A percentile compares a stretch with the other conserved stretches of the same genome.
phyloP scores from a whole-genome alignment of 202 grass and related monocot genomes.

The Dendrocalamus latiflorus region DNA sequence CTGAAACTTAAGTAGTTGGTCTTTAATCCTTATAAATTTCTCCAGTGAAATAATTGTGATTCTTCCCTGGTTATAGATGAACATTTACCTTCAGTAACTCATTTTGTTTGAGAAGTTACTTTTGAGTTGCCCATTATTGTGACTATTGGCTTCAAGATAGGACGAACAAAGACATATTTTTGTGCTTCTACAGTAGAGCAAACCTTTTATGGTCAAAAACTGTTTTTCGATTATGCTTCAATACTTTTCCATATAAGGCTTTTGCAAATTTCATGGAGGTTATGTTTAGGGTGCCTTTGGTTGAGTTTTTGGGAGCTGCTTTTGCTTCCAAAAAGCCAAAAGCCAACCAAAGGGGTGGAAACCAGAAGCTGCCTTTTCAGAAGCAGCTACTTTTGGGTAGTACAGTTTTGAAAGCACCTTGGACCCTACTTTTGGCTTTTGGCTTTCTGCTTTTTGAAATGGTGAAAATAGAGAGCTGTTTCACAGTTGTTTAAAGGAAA shows the following conservation, averaged over 20 bases:
- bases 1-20: not conserved
- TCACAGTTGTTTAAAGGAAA: no score
- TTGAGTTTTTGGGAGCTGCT: no score
- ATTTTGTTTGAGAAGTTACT: not conserved
- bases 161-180: not conserved
- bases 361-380: no score
- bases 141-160: not conserved
- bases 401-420: no score
- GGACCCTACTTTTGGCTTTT: no score
- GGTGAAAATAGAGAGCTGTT: no score
- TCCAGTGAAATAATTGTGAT: not conserved
- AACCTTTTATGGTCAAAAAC: not conserved
- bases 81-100: not conserved
- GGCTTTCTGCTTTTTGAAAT: no score
- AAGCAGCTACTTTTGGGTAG: no score
- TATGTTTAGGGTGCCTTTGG: no score
- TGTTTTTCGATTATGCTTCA: not conserved
- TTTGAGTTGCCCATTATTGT: not conserved
- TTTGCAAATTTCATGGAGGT: not conserved
- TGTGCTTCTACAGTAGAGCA: not conserved
- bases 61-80: not conserved
- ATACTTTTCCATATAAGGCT: not conserved
- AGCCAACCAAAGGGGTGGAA: no score
- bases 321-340: no score
- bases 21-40: not conserved